Evolutionary conservation across 1,139 yeast species (phyloP), one percentile per base, ranked within the genome.

Genomic region (Wickerhamomyces sp.): DNA sequence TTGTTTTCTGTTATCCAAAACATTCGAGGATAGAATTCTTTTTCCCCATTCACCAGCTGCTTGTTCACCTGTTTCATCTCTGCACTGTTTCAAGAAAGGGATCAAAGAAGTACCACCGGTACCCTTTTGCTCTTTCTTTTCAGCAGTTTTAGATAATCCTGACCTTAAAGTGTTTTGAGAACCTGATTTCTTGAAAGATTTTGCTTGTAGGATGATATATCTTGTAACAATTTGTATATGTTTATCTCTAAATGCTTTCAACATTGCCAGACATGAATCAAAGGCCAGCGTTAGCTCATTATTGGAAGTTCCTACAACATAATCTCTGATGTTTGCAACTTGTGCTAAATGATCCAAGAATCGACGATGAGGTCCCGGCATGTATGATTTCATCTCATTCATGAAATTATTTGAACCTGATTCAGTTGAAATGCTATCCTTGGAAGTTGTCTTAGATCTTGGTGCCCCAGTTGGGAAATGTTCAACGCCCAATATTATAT

Each of bases 101-200:
- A 90, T 75, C 52, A 90, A 70, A 0, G 95, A 81, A 0, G 97
- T 90, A 31, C 97, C 97, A 14, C 97, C 97, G 1, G 97, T 90
- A 9, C 97, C 97, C 49, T 79, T 76, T 48, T 77, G 79, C 48
- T 75, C 80, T 38, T 70, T 69, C 49, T 67, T 50, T 24, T 57
- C 60, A 29, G 61, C 53, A 37, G 61, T 49, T 45, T 58, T 51
- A 37, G 67, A 49, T 21, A 81, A 66, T 0, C 88, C 88, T 3
- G 84, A 73, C 55, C 86, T 69, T 44, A 77, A 59, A 26, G 67
- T 63, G 28, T 61, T 62, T 15, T 73, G 62, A 3, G 84, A 76
- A 2, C 83, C 84, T 56, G 75, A 57, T 40, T 67, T 68, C 37
- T 63, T 58, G 34, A 73, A 68, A 47, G 71, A 68, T 49, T 71